Conservation (phyloP, 2,329 filamentous ascomycete genomes). For the Pseudogymnoascus sp. region DNA sequence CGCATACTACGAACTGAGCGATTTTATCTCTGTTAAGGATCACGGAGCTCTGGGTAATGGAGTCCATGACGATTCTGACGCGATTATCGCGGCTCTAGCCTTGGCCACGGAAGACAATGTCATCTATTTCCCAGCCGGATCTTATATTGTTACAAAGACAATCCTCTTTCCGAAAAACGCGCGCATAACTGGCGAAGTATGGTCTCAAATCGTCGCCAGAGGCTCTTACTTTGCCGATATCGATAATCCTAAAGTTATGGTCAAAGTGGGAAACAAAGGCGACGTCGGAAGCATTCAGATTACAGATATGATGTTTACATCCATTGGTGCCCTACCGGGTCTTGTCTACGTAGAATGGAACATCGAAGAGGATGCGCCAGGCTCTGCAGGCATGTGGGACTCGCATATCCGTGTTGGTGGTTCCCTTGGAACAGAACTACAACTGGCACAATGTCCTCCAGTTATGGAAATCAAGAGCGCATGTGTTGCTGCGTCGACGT, state of each 20-base stretch:
- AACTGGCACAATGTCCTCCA: too few relatives aligned
- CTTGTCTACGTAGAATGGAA: conserved; percentile 43
- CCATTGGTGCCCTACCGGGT: conserved; percentile 36
- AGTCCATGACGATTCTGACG: too few relatives aligned
- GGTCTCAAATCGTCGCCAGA: conserved; percentile 40
- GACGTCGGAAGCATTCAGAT: conserved; percentile 43
- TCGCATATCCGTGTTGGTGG: too few relatives aligned
- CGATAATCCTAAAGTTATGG: conserved; percentile 36
- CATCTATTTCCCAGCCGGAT: conserved; percentile 47
- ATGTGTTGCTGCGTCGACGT: too few relatives aligned
- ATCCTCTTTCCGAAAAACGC: conserved; percentile 40
- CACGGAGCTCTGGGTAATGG: too few relatives aligned
- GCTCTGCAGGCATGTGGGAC: conserved; percentile 40
- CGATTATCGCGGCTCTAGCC: too few relatives aligned
- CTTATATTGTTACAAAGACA: conserved; percentile 43
- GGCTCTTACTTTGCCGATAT: conserved; percentile 38
- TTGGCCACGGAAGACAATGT: too few relatives aligned
- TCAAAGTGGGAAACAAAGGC: conserved; percentile 43
- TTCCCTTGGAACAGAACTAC: too few relatives aligned
- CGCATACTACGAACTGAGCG: too few relatives aligned
- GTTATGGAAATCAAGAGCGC: too few relatives aligned
- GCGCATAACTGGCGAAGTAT: conserved; percentile 46
- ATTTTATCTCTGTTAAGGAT: too few relatives aligned
- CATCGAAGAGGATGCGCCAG: conserved; percentile 41
- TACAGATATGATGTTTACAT: conserved; percentile 45